A percentile compares a stretch with the other conserved stretches of the same genome.
Evolutionary conservation across 352 stramenopile species (phyloP).

Genomic region (Pythium coloratum): DNA sequence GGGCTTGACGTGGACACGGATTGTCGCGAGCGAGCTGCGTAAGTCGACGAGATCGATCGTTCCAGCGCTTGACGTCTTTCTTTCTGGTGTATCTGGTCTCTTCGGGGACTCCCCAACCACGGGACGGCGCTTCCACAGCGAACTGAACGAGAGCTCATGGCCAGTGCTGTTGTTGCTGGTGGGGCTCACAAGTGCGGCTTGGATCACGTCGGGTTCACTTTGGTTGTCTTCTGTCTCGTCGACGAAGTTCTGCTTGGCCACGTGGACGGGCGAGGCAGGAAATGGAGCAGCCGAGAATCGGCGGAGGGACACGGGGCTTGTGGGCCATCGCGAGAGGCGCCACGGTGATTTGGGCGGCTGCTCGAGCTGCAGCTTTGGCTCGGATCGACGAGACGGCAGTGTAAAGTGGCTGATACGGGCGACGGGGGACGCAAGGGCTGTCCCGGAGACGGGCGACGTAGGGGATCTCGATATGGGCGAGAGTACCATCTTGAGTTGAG

Average conservation of each 20-base stretch:
- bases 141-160: constrained; percentile 18
- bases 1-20: constrained; percentile 25
- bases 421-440: neutral
- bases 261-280: constrained; percentile 17
- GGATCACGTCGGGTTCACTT: constrained; percentile 6
- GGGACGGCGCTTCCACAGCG: constrained; percentile 22
- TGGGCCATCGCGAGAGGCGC: constrained; percentile 24
- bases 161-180: constrained; percentile 8
- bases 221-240: constrained; percentile 23
- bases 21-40: constrained; percentile 24
- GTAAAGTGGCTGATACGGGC: constrained; percentile 15
- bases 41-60: constrained; percentile 24
- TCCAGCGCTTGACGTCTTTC: constrained; percentile 4
- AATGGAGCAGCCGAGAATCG: constrained; percentile 18
- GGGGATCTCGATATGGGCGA: constrained; percentile 14
- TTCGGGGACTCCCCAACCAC: neutral
- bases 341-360: constrained; percentile 13
- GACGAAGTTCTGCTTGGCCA: constrained; percentile 22
- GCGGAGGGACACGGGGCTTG: constrained; percentile 23
- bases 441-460: constrained; percentile 1
- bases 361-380: constrained; percentile 28
- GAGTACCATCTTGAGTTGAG: constrained; percentile 20
- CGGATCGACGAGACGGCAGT: constrained; percentile 21
- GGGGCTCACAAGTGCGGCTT: neutral
- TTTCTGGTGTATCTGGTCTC: neutral